Evolutionary conservation across 345 rosid species (phyloP).

Genomic region (Linum tenue): DNA sequence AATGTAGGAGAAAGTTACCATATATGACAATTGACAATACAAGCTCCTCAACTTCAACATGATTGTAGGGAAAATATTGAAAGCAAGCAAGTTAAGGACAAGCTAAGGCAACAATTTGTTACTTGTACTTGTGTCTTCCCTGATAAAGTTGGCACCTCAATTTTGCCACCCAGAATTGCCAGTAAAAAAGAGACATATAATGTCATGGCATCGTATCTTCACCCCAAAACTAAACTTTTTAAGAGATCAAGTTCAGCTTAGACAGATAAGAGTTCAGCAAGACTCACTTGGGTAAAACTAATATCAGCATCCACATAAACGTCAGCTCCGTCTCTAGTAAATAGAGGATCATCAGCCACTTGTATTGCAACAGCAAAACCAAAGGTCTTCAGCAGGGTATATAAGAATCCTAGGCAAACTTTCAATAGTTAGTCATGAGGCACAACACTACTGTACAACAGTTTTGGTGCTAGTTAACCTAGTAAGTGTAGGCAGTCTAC

Average conservation of each 20-base stretch:
- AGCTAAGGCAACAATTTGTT: slow-evolving; percentile 14
- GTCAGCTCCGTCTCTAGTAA: slow-evolving; percentile 87
- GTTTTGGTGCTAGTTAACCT: neutral
- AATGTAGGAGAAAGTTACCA: neutral
- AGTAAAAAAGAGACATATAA: slow-evolving; percentile 24
- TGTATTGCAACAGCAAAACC: slow-evolving; percentile 20
- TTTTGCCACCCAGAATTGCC: slow-evolving; percentile 84
- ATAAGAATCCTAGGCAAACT: neutral
- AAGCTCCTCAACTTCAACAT: neutral
- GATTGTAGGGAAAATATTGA: neutral
- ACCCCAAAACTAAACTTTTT: neutral
- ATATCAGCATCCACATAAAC: slow-evolving; percentile 69
- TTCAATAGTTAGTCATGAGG: neutral
- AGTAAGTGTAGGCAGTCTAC: neutral
- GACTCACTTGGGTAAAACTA: slow-evolving; percentile 82
- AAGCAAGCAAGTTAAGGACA: neutral
- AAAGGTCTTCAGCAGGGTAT: slow-evolving; percentile 7
- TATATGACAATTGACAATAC: neutral
- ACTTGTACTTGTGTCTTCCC: slow-evolving; percentile 64
- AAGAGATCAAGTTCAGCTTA: neutral
- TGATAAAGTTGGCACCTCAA: slow-evolving; percentile 74
- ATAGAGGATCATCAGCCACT: slow-evolving; percentile 73
- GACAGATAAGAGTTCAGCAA: neutral
- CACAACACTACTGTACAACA: too few relatives aligned
- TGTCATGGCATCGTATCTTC: slow-evolving; percentile 2